Evolutionary conservation across 768 basidiomycete species (phyloP), one percentile per base, ranked within the genome.

Genomic region (Naematelia aurantialba): DNA sequence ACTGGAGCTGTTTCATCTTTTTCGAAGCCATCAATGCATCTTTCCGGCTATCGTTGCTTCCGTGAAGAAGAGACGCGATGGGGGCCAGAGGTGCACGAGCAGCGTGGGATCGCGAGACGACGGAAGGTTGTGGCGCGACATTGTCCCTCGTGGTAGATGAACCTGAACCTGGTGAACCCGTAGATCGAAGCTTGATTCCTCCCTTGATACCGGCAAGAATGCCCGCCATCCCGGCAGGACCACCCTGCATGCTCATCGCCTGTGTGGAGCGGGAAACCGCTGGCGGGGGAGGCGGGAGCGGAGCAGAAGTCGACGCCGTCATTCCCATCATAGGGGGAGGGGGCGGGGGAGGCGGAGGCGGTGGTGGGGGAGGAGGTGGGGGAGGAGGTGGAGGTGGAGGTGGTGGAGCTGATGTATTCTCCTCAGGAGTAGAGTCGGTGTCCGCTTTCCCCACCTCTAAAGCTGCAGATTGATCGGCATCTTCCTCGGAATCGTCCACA

Each of bases 1-100:
- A 99, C 73, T 97, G 93, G 56, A 99, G 80, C 74, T 97, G 92
- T 75, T 97, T 97, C 89, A 97, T 91, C 82, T 92, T 91, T 31
- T 85, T 88, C 60, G 83, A 86, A 1, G 93, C 89, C 29, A 89
- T 87, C 45, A 91, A 82, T 2, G 85, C 82, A 70, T 91, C 89
- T 77, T 97, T 97, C 50, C 91, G 87, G 46, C 63, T 66, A 47
- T 74, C 72, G 44, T 66, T 70, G 27, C 58, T 58, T 17, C 72
- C 72, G 42, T 67, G 65, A 2, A 70, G 60, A 0, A 73, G 54
- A 69, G 79, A 1, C 75, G 80, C 2, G 26, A 73, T 30, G 1
- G 71, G 68, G 4, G 59, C 66, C 1, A 70, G 59, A 22, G 69
- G 70, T 22, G 67, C 68, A 4, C 67, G 58, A 50, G 45, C 19